Base-by-base conservation (phyloP, 2,329 filamentous ascomycete species). In the Pestalotiopsis sp. region DNA sequence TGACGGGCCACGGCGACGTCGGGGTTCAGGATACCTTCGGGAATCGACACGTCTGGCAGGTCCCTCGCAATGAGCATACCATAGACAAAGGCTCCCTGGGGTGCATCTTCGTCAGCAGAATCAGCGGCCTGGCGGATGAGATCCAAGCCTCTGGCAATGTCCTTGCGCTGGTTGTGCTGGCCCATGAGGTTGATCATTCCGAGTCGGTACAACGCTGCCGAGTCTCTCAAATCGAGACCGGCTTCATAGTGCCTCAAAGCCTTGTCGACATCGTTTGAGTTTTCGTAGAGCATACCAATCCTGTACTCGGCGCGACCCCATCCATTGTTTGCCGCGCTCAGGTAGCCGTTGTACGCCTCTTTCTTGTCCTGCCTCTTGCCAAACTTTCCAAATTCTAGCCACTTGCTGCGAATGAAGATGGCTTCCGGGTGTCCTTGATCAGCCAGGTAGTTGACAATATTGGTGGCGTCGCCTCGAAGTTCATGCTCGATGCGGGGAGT, bases 151-250 rank as follows among this genome's bases (percentile, higher is more conserved):
- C 85, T 86, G 52, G 87, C 83, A 75, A 89, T 95, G 78, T 98
- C 94, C 79, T 96, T 95, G 55, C 85, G 87, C 80, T 97, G 93
- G 63, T 94, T 94, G 79, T 97, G 94, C 82, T 99, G 96, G 36
- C 96, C 96, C 67, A 98, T 88, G 65, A 99, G 85, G 69, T 93
- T 95, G 92, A 99, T 97, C 96, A 99, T 99, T 68, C 96, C 96
- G 74, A 99, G 84, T 69, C 96, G 91, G 82, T 95, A 89, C 69
- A 84, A 92, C 4, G 94, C 95, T 3, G 96, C 96, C 17, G 96
- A 97, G 81, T 99, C 96, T 27, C 91, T 90, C 73, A 91, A 84
- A 64, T 90, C 88, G 64, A 96, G 90, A 64, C 96, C 96, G 62
- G 89, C 88, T 72, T 94, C 90, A 81, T 98, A 99, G 80, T 98